Conservation (phyloP, 371 early-diverging fungal genomes). For the Mortierella sp. region DNA sequence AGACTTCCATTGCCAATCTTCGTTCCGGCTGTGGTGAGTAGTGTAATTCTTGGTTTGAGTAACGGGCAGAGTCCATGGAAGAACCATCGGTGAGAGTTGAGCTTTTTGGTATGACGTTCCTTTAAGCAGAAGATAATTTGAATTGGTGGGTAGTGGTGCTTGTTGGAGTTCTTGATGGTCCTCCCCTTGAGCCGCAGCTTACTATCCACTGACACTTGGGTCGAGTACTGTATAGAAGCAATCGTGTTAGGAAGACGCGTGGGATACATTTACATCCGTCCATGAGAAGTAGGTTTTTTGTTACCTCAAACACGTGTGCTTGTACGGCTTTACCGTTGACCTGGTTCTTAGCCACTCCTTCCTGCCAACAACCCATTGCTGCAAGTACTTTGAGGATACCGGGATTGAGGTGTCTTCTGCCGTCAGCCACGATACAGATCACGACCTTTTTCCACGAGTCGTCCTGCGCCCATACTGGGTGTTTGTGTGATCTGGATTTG, state of each 20-base stretch:
- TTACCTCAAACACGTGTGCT: conserved; percentile 74
- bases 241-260: neutral
- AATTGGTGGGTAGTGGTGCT: conserved; percentile 81
- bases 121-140: conserved; percentile 93
- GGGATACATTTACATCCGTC: too few relatives aligned
- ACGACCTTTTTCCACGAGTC: conserved; percentile 92
- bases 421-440: conserved; percentile 88
- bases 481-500: conserved; percentile 80
- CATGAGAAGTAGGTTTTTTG: too few relatives aligned
- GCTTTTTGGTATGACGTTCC: conserved; percentile 87
- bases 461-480: conserved; percentile 80
- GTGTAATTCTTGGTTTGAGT: conserved; percentile 85
- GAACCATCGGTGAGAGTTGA: conserved; percentile 98
- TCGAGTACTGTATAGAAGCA: conserved; percentile 80
- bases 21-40: conserved; percentile 94
- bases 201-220: conserved; percentile 80
- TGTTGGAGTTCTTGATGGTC: conserved; percentile 56
- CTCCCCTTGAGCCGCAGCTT: conserved; percentile 68
- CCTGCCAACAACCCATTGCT: conserved; percentile 92
- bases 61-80: conserved; percentile 90
- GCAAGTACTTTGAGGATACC: conserved; percentile 83
- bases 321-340: conserved; percentile 67
- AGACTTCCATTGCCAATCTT: conserved; percentile 84
- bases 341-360: conserved; percentile 81
- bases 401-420: conserved; percentile 76